Evolutionary conservation across 495 filamentous ascomycete species (phyloP).

Genomic region (Bathelium albidoporum): DNA sequence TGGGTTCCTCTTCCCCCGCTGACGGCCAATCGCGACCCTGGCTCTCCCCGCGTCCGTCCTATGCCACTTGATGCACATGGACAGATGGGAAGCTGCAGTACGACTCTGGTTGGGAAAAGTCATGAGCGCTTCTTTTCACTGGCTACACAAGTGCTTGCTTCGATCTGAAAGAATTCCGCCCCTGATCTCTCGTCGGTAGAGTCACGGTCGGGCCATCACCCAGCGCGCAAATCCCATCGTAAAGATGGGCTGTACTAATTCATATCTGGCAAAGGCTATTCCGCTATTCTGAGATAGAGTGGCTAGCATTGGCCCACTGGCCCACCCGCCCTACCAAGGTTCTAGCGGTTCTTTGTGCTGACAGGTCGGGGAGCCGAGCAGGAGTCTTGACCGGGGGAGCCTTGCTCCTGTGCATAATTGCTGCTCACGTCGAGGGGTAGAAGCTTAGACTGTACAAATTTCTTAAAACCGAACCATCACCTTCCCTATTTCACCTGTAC

Average conservation of each 20-base stretch:
- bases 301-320: background rate
- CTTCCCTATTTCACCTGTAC: slow-evolving; percentile 1
- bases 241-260: background rate
- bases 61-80: background rate
- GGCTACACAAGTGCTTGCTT: background rate
- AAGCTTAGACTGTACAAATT: background rate
- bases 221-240: too few relatives aligned
- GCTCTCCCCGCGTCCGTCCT: background rate
- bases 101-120: background rate
- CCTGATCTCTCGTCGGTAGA: background rate
- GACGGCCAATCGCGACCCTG: background rate
- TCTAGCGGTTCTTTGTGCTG: background rate
- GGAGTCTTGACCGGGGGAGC: background rate
- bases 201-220: background rate
- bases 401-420: background rate
- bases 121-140: background rate
- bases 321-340: background rate
- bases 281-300: background rate
- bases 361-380: background rate
- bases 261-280: background rate
- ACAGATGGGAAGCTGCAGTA: slow-evolving; percentile 1
- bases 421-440: background rate
- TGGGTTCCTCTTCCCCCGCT: background rate
- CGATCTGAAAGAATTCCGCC: background rate
- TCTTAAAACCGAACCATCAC: background rate